Base-by-base conservation (phyloP, 2,329 filamentous ascomycete genomes). In the Pseudocercospora pini-densiflorae region DNA sequence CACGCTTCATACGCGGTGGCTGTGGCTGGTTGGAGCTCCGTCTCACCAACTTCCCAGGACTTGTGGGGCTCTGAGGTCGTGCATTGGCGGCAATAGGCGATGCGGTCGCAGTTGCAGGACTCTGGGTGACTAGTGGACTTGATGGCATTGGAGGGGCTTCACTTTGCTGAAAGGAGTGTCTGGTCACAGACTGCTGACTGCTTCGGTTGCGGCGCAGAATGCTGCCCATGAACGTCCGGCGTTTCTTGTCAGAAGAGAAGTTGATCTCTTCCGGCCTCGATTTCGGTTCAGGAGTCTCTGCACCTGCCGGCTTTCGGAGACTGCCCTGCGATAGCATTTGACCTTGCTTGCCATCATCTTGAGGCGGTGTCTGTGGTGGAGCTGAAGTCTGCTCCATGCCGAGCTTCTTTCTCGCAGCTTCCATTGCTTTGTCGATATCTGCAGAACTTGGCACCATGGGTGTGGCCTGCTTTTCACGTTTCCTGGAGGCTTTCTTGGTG, bases 31-130 rank as follows among this genome's bases (percentile, higher is more conserved):
- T 59, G 31, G 73, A 72, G 53, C 64, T 68, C 66, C 76, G 66
- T 71, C 72, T 70, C 68, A 76, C 70, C 53, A 78, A 78, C 59
- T 78, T 78, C 36, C 77, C 78, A 45, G 63, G 80, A 74, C 27
- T 80, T 73, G 68, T 64, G 10, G 71, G 86, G 40, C 78, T 78
- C 76, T 88, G 43, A 88, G 86, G n/a, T 93, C 62, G 53, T 64
- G 79, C 84, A 76, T 63, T 82, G 80, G 70, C 82, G 79, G 19
- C 76, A 47, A 49, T 40, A 33, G 69, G 27, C 19, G 68, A 40
- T 60, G 68, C 40, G 19, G 66, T 49, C 9, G 60, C 23, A 2
- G 61, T 14, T 16, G 55, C 40, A n/a, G 40, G 16, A 43, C 40
- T n/a, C 5, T 62, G 36, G 1, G 62, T 49, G 3, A 60, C 59